Base-by-base conservation (phyloP, 805 yeast species). In the Yarrowia bubula region DNA sequence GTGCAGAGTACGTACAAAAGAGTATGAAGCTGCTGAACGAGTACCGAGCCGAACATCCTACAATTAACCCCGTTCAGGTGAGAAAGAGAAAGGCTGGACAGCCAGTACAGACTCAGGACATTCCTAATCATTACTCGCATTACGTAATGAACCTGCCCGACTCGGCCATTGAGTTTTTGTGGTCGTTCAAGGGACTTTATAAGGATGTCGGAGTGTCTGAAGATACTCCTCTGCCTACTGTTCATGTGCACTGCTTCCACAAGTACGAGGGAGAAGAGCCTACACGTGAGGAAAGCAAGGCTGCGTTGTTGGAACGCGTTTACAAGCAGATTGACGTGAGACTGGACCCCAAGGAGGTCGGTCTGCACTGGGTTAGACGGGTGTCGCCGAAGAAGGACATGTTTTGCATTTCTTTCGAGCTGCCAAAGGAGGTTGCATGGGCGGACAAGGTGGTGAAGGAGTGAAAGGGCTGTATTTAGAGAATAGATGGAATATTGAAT, bases 321-420 rank as follows among this genome's bases (percentile, higher is more conserved):
- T 76, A 82, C 69, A 70, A 78, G 4, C 75, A 81, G 15, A 74
- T 88, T 41, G 78, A 80, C 1, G 80, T 72, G 70, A 78, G 83
- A 0, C 76, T 84, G 8, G 69, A 78, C 0, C 77, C 84, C 13
- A 80, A 79, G 3, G 73, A 77, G 0, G 75, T 89, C 42, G 72
- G 76, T 0, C 89, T 93, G 76, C 98, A 93, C 72, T 78, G 88
- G 69, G 99, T 95, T 9, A 85, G 99, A 73, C 87, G 86, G 74
- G 99, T 95, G 8, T 93, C 99, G 0, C 99, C 99, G 4, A 90
- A 98, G 6, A 95, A 95, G 73, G 93, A 93, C 38, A 95, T 95
- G 99, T 92, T 84, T 74, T 91, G 98, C 76, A 89, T 91, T 3
- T 80, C 92, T 7, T 92, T 92, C 75, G 75, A 75, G 71, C 79